Base-by-base conservation (phyloP, 2,329 filamentous ascomycete species). In the Microcyclospora pomicola region DNA sequence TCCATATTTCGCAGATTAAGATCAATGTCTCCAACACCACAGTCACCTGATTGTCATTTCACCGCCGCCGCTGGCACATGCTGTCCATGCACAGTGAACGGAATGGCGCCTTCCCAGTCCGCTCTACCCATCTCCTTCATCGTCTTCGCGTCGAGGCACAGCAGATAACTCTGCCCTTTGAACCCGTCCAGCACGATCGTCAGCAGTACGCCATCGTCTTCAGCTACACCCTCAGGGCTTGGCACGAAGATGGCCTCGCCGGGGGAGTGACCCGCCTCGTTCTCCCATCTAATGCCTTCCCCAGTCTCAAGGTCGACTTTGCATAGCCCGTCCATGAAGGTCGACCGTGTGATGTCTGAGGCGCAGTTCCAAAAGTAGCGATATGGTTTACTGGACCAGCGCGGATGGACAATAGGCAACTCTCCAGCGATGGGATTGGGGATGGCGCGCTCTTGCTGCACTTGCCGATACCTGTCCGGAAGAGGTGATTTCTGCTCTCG, bases 171-270 rank as follows among this genome's bases (percentile, higher is more conserved):
- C 43, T 45, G 71, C 43, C 66, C 64, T 5, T 58, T 60, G n/a
- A 57, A 51, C 0, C 77, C 76, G 51, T 84, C 74, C 2, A 83
- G 63, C 3, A 83, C 71, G 1, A 83, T 68, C 34, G 64, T 73
- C 40, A 82, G 51, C 14, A 82, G 39, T 1, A 75, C 68, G 0
- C 77, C 77, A 38, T 76, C 74, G 47, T 83, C 79, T 51, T 82
- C 77, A 0, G 61, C 65, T 2, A 49, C 48, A 1, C 56, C 60
- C 10, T 61, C 56, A 0, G 71, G 71, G 13, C 67, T 59, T 1
- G 69, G 61, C 1, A 85, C 65, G 43, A 83, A 84, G 27, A 84
- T 74, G 0, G 78, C 66, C 55, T 84, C 80, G 2, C 79, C 73
- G 0, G 80, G 80, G 0, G 75, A 78, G 48, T 83, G 77, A 0